These are phyloP conservation scores for Bidens hawaiensis DNA, from an alignment of 140 eudicot genomes.

Conservation along the genomic window DNA sequence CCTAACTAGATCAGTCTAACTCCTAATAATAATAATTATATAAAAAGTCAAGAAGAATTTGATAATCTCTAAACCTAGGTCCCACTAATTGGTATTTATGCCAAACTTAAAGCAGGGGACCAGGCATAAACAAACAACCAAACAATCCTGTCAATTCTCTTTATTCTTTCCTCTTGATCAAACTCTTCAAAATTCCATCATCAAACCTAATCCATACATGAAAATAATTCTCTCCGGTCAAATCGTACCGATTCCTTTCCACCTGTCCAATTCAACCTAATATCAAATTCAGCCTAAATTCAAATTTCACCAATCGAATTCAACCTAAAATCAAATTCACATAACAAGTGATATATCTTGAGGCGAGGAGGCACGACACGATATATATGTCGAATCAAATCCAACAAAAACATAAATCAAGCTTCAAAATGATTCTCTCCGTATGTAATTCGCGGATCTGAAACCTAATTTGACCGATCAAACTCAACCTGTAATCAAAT, in stretches of 20 bases:
- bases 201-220: too few relatives aligned
- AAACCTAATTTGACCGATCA: not conserved
- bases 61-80: constrained; percentile 19
- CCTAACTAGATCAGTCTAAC: constrained; percentile 1
- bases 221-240: not conserved
- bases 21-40: constrained; percentile 1
- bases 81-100: constrained; percentile 17
- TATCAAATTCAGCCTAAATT: too few relatives aligned
- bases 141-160: not conserved
- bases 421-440: too few relatives aligned
- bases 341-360: constrained; percentile 1
- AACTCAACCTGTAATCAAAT: not conserved
- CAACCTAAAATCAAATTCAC: constrained; percentile 2
- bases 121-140: too few relatives aligned
- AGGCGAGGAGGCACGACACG: too few relatives aligned
- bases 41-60: not conserved
- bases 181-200: too few relatives aligned
- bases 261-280: not conserved
- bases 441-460: not conserved
- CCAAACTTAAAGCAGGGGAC: constrained; percentile 20
- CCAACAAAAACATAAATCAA: constrained; percentile 9
- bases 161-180: constrained; percentile 12
- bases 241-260: not conserved
- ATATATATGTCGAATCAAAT: constrained; percentile 27
- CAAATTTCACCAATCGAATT: not conserved